Base-by-base conservation (phyloP, 1,284 basidiomycete genomes). In the Psilocybe mexicana region DNA sequence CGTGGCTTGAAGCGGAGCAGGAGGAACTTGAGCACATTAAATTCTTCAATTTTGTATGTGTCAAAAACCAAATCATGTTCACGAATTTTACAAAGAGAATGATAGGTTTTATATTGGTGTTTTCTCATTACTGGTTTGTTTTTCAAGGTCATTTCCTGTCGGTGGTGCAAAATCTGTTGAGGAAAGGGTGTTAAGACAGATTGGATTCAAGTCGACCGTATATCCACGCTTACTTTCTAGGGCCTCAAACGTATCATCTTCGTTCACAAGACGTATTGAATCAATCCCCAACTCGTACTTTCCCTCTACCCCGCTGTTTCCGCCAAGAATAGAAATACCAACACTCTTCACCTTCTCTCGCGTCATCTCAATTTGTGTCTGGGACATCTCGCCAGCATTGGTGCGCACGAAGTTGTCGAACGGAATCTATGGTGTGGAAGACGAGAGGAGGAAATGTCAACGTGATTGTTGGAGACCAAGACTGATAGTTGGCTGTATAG, bases 271-370 rank as follows among this genome's bases (percentile, higher is more conserved):
- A 50, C 82, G 79, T 60, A 93, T 87, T 1, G 82, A 85, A 63
- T 92, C 88, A 52, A 93, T 79, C 1, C 87, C 88, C 0, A 93
- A 78, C 62, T 93, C 91, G 65, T 89, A 93, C n/a, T 74, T 72
- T 0, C 90, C 90, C 43, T 83, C 78, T 2, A 85, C 76, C 10
- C 85, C 82, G 54, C 86, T 87, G 55, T 90, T 90, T 2, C 90
- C 91, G 14, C 92, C 92, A 6, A 94, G 75, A 12, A 94, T 73
- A 1, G 92, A 93, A 35, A 96, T 87, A 2, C 94, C 94, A 12
- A 96, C 78, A 12, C 89, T 92, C 53, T 89, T 81, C 11, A 96
- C 76, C 55, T 83, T 85, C 61, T 93, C 87, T 14, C 84, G 79
- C 68, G 85, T 82, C 88, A 96, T 94, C 52, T 72, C 74, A 38